Conservation (phyloP, 2,329 filamentous ascomycete species). For the Colletotrichum destructivum region DNA sequence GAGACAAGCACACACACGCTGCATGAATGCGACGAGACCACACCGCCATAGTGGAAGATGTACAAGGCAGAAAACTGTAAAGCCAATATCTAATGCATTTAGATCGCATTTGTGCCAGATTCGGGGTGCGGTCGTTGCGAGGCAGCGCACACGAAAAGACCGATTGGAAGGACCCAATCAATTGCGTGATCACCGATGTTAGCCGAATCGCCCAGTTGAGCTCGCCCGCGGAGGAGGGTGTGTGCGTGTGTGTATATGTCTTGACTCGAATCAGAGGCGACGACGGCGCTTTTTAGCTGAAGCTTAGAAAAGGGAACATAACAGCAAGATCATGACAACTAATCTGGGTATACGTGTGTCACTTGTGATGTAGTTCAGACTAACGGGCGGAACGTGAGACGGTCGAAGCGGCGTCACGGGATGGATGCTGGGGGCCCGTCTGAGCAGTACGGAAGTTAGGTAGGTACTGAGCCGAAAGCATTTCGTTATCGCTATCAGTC, state of each 20-base stretch:
- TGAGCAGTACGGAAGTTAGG: constrained; percentile 5
- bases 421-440: constrained; percentile 13
- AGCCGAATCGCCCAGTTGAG: constrained; percentile 31
- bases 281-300: constrained; percentile 9
- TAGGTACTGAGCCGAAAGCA: not conserved
- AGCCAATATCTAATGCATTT: not conserved
- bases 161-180: constrained; percentile 40
- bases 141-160: constrained; percentile 4
- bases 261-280: constrained; percentile 17
- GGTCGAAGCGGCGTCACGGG: constrained; percentile 35
- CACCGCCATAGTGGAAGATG: not conserved
- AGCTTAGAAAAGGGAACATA: constrained; percentile 21
- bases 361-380: not conserved
- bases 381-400: constrained; percentile 10
- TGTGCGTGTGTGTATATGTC: not conserved
- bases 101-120: not conserved
- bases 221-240: not conserved
- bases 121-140: constrained; percentile 25
- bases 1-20: constrained; percentile 8
- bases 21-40: not conserved
- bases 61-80: not conserved
- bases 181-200: constrained; percentile 38
- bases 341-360: constrained; percentile 5
- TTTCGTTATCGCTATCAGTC: constrained; percentile 17
- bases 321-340: constrained; percentile 16